These are phyloP conservation scores for Chondrostereum purpureum DNA, from an alignment of 1,284 basidiomycete species.

Conservation along the genomic window DNA sequence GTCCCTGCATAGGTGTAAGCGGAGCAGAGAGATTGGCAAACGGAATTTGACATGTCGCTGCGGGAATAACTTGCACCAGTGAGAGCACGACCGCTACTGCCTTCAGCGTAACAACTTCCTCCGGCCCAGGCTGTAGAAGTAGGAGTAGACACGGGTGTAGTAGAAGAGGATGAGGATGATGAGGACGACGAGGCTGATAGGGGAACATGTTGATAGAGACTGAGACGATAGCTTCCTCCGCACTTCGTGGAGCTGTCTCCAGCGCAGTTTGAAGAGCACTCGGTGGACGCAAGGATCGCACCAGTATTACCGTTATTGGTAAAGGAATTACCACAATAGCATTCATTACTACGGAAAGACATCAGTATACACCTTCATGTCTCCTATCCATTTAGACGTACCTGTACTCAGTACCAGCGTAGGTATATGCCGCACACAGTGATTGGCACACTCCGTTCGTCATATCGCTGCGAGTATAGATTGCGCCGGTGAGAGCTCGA, in stretches of 20 bases:
- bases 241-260: constrained; percentile 24
- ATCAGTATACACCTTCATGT: not conserved
- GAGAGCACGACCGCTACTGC: constrained; percentile 5
- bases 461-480: constrained; percentile 11
- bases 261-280: constrained; percentile 21
- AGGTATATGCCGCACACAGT: constrained; percentile 12
- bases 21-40: constrained; percentile 21
- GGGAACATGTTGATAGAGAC: constrained; percentile 16
- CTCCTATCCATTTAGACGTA: constrained; percentile 3
- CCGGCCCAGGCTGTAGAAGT: constrained; percentile 17
- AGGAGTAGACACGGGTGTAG: constrained; percentile 5
- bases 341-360: constrained; percentile 12
- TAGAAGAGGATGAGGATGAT: constrained; percentile 1
- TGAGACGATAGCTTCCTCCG: constrained; percentile 26
- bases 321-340: constrained; percentile 27
- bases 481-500: constrained; percentile 12
- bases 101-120: constrained; percentile 25
- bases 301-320: constrained; percentile 29
- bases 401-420: constrained; percentile 13
- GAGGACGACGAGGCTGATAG: constrained; percentile 3
- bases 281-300: constrained; percentile 13
- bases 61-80: constrained; percentile 13
- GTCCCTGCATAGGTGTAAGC: constrained; percentile 26
- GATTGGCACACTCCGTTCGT: constrained; percentile 11
- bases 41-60: constrained; percentile 23